Base-by-base conservation (phyloP, 345 rosid species). In the Moringa oleifera region DNA sequence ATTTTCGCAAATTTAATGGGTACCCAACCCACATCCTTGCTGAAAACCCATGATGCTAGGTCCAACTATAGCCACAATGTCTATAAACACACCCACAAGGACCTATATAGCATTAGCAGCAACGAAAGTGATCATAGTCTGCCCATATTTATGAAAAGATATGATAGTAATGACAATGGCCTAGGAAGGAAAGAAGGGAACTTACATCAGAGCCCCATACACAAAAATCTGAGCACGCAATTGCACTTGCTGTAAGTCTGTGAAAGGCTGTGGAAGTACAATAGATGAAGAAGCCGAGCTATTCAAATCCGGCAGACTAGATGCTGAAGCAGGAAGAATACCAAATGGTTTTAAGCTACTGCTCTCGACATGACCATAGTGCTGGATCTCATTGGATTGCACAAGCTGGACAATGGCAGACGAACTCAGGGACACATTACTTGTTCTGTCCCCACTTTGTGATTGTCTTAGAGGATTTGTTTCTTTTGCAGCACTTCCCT, bases 151-250 rank as follows among this genome's bases (percentile, higher is more conserved):
- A 57, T 24, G 57, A 53, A 22, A 23, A 24, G 20, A 28, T 51
- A 49, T 21, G 25, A 16, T 41, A n/a, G 1, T 20, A 2, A 4
- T 53, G 47, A 47, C 19, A 64, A 54, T 15, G 17, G 47, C 13
- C 6, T 41, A 41, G 1, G 12, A 41, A 41, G 17, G 47, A 41
- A 9, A 41, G 47, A 41, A 41, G 12, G 13, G 47, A 57, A 77
- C 97, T 72, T 73, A 95, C 99, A 95, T 95, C 71, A 95, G 73
- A 67, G 94, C 86, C 62, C 99, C 99, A 67, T 95, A 95, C 63
- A 91, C 99, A 80, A 95, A 87, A 64, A 95, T 95, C 82, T 95
- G 99, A 59, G 99, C 90, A 51, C 99, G 99, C 67, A 95, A 79
- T 73, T 95, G 98, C 78, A 91, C 90, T 95, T 95, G 99, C 71